Base-by-base conservation (phyloP, 2,329 filamentous ascomycete species). In the Exutisphaerella laricina region DNA sequence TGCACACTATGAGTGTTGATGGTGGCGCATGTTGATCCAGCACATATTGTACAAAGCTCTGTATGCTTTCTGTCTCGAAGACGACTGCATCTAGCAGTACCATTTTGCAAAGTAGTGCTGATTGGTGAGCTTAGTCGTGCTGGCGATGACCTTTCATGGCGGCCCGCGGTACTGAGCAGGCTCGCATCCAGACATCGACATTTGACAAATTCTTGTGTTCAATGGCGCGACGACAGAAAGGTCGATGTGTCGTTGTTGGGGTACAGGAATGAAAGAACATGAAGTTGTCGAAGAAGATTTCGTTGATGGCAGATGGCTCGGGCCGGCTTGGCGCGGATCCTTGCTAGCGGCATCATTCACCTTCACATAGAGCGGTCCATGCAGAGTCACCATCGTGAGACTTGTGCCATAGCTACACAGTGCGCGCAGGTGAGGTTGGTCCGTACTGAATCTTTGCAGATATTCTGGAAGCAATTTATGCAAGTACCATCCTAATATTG, bases 1-100 rank as follows among this genome's bases (percentile, higher is more conserved):
- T 79, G 63, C 87, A 88, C 49, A 95, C 68, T 46, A 95, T 64
- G 33, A 95, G 64, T 0, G 79, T 84, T 1, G 80, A 83, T 2
- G 78, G 77, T 41, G 76, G 63, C 3, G 62, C 54, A 45, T 80
- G 73, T 28, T 71, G 64, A 4, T 74, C 63, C 40, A 90, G 65
- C 39, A 90, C 65, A 59, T 80, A 75, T 39, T 75, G 69, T 35
- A 94, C 70, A 32, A 94, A 68, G 21, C 68, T 66, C 10, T 67
- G 62, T 18, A 73, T 51, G n/a, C 60, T 60, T 38, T 61, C 49
- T 9, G 59, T 59, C 22, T 61, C 60, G 32, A 72, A 60, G 18
- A 70, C 66, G 17, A 63, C 53, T 22, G 68, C 65, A n/a, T 21
- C 18, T 2, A 17, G 26, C 4, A 32, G 33, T 8, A 41, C 40